These are phyloP conservation scores for Lactarius tabidus DNA, from an alignment of 768 basidiomycete genomes.

Conservation along the genomic window DNA sequence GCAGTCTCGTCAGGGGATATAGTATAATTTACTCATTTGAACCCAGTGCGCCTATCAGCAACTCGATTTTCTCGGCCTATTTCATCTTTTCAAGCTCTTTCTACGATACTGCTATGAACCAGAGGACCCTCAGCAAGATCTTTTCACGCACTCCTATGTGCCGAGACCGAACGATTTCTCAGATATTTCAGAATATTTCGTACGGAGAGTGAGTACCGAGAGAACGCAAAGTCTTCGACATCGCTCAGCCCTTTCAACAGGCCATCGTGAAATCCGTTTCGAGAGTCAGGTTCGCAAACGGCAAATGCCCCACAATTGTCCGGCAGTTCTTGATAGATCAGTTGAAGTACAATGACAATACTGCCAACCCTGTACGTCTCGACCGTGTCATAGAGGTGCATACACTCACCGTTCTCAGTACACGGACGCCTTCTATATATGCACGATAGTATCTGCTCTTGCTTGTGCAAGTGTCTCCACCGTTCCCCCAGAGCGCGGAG, in stretches of 20 bases:
- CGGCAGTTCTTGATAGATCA: conserved; percentile 88
- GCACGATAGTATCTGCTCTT: conserved; percentile 76
- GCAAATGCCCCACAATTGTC: conserved; percentile 81
- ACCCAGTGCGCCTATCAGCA: conserved; percentile 76
- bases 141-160: conserved; percentile 86
- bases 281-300: conserved; percentile 79
- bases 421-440: conserved; percentile 88
- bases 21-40: conserved; percentile 18
- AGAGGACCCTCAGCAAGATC: conserved; percentile 72
- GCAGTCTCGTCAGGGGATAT: conserved; percentile 1
- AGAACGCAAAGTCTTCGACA: not conserved
- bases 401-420: conserved; percentile 47
- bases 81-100: conserved; percentile 95
- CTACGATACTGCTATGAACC: conserved; percentile 88
- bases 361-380: conserved; percentile 70
- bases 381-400: conserved; percentile 12
- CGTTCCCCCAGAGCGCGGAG: conserved; percentile 75
- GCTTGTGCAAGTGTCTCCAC: conserved; percentile 76
- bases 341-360: conserved; percentile 94
- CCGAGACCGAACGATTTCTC: conserved; percentile 94
- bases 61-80: conserved; percentile 85
- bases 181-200: conserved; percentile 89
- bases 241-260: conserved; percentile 37
- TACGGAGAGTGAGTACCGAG: conserved; percentile 68
- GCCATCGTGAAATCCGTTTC: conserved; percentile 78